These are phyloP conservation scores for Apiospora saccharicola DNA, from an alignment of 2,329 filamentous ascomycete species.

Conservation along the genomic window DNA sequence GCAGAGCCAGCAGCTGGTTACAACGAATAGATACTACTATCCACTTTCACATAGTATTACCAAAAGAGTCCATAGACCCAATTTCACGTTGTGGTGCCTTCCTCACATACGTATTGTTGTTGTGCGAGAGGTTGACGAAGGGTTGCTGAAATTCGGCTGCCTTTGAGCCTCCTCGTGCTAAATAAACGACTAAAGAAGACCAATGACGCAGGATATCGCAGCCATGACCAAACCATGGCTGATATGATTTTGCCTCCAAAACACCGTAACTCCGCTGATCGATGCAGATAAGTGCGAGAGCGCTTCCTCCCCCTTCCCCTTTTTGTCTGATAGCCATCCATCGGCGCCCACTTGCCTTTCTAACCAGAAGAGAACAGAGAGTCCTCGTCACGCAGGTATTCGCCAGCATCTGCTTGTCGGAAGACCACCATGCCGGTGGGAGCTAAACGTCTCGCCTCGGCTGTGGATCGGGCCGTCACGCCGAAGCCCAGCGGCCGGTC, in stretches of 20 bases:
- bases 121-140: background rate
- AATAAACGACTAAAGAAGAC: constrained; percentile 19
- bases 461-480: constrained; percentile 85
- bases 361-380: constrained; percentile 64
- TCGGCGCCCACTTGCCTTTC: background rate
- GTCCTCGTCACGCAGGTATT: constrained; percentile 88
- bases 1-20: background rate
- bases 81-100: no score
- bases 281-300: constrained; percentile 22
- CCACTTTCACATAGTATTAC: no score
- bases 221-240: constrained; percentile 15
- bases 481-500: constrained; percentile 95
- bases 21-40: background rate
- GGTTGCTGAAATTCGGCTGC: constrained; percentile 13
- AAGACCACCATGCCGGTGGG: constrained; percentile 91
- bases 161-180: constrained; percentile 17
- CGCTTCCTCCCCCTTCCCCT: background rate
- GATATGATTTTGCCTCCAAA: constrained; percentile 21
- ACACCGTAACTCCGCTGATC: constrained; percentile 21
- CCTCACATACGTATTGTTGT: background rate
- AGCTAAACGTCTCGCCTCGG: constrained; percentile 83
- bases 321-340: constrained; percentile 16
- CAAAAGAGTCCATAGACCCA: background rate
- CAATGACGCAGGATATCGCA: constrained; percentile 22
- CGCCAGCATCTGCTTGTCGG: constrained; percentile 91